These are phyloP conservation scores for Mucor piriformis DNA, from an alignment of 371 early-diverging fungal genomes.

Conservation along the genomic window DNA sequence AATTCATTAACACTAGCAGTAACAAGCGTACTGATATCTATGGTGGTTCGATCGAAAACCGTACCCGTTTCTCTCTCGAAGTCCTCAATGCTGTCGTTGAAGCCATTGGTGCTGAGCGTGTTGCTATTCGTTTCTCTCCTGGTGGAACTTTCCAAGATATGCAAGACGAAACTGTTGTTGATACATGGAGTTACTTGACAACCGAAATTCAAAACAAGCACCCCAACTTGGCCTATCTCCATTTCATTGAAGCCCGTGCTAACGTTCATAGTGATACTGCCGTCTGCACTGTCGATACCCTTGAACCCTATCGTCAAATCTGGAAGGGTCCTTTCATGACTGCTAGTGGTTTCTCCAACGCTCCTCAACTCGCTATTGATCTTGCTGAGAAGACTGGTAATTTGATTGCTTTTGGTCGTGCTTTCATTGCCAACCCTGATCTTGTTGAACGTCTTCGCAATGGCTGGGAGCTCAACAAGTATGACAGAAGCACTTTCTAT, in stretches of 20 bases:
- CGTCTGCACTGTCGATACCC: background rate
- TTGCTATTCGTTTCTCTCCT: too few relatives aligned
- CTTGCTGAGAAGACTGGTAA: constrained; percentile 12
- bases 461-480: constrained; percentile 13
- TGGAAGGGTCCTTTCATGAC: constrained; percentile 24
- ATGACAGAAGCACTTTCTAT: constrained; percentile 22
- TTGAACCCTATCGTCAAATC: constrained; percentile 16
- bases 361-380: constrained; percentile 1
- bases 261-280: constrained; percentile 3
- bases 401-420: constrained; percentile 26
- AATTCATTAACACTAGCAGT: constrained; percentile 42
- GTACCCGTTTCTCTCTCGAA: constrained; percentile 51
- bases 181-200: constrained; percentile 23
- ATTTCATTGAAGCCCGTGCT: constrained; percentile 20
- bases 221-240: constrained; percentile 16
- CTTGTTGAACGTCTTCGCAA: constrained; percentile 17
- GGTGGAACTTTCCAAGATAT: constrained; percentile 4
- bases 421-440: constrained; percentile 31
- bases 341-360: constrained; percentile 10
- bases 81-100: constrained; percentile 38
- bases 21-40: constrained; percentile 50
- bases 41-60: constrained; percentile 58
- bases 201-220: constrained; percentile 7
- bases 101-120: too few relatives aligned
- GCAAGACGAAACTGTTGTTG: constrained; percentile 7